These are phyloP conservation scores for Pseudocercospora fijiensis DNA, from an alignment of 2,329 filamentous ascomycete species.

Conservation along the genomic window DNA sequence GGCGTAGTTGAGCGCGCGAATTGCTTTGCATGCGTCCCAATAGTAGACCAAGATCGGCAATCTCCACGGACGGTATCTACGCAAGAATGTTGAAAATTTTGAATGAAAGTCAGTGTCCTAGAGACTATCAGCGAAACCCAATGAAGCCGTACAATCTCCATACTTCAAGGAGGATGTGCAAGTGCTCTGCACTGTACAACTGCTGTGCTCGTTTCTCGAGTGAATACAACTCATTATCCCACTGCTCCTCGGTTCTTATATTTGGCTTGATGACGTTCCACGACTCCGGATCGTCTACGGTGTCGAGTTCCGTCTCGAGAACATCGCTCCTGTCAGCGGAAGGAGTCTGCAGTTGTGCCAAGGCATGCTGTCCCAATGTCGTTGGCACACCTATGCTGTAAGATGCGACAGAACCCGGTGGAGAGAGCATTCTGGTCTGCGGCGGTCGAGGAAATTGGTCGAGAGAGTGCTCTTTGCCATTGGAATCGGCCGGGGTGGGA, in stretches of 20 bases:
- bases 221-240: conserved; percentile 18
- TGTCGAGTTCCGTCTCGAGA: conserved; percentile 18
- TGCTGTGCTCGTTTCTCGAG: conserved; percentile 24
- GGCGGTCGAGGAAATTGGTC: neutral
- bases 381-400: conserved; percentile 5
- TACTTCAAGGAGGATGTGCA: conserved; percentile 21
- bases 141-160: neutral
- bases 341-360: conserved; percentile 23
- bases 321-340: conserved; percentile 22
- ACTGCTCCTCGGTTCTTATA: neutral
- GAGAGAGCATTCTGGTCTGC: conserved; percentile 3
- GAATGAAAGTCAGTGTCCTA: conserved; percentile 16
- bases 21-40: conserved; percentile 53
- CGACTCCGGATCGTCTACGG: conserved; percentile 18
- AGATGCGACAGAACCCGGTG: conserved; percentile 7
- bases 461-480: neutral
- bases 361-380: conserved; percentile 13
- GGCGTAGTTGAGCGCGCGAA: conserved; percentile 68
- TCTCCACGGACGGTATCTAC: conserved; percentile 22
- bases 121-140: neutral
- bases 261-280: conserved; percentile 25
- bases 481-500: conserved; percentile 7
- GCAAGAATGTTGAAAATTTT: conserved; percentile 22
- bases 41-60: conserved; percentile 20
- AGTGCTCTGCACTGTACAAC: conserved; percentile 24